Percentiles rank a stretch among this genome's conserved stretches.
phyloP scores from a whole-genome alignment of 164 flowering plant genomes.

The Macadamia tetraphylla region DNA sequence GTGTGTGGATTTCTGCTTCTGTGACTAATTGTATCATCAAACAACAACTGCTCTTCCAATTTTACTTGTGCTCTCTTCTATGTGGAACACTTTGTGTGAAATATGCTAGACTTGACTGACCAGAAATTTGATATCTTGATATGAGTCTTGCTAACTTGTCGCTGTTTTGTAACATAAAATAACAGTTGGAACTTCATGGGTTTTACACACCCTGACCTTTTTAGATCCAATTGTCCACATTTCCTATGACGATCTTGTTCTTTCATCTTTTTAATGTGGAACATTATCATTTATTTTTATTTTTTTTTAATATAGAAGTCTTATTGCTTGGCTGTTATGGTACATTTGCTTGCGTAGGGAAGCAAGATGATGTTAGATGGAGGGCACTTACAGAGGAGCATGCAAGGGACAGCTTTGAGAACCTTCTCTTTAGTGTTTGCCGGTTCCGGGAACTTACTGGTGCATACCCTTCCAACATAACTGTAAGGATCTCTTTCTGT shows the following conservation, averaged over 20 bases:
- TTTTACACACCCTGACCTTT: not conserved
- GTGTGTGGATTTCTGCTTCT: no score
- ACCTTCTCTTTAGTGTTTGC: constrained; percentile 93
- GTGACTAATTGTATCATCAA: no score
- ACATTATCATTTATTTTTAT: no score
- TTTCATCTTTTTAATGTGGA: not conserved
- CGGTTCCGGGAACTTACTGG: constrained; percentile 98
- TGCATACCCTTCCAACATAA: constrained; percentile 74
- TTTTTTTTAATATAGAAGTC: not conserved
- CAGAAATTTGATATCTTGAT: no score
- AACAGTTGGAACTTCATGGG: no score
- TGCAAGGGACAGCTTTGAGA: constrained; percentile 97
- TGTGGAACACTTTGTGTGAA: no score
- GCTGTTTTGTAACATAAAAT: no score
- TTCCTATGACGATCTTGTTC: not conserved
- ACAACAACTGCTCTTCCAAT: no score
- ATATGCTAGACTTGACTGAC: no score
- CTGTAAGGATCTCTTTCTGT: constrained; percentile 46
- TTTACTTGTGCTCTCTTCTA: no score
- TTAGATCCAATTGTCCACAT: not conserved
- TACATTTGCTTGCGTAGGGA: constrained; percentile 34
- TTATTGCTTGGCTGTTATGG: not conserved
- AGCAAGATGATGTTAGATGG: constrained; percentile 59
- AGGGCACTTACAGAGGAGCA: constrained; percentile 95
- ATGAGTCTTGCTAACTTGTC: no score